A percentile compares a stretch with the other conserved stretches of the same genome.
Conservation (phyloP, 179 eudicot genomes). For the Carnegiea gigantea region DNA sequence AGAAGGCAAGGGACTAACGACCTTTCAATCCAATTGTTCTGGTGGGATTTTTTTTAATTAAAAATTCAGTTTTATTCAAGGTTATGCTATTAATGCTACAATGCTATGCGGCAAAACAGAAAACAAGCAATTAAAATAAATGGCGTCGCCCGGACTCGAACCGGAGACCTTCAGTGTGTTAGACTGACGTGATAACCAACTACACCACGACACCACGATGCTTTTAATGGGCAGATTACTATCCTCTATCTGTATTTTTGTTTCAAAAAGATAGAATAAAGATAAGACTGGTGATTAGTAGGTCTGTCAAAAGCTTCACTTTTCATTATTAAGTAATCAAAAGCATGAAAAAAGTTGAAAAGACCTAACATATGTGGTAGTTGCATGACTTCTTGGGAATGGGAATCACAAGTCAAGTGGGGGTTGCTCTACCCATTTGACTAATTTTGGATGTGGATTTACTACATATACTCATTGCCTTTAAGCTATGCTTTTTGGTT, state of each 20-base stretch:
- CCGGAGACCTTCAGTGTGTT: constrained; percentile 55
- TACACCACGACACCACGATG: constrained; percentile 43
- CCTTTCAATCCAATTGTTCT: neutral
- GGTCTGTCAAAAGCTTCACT: constrained; percentile 4
- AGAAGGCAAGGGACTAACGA: constrained; percentile 21
- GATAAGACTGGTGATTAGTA: neutral
- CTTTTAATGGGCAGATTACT: no score
- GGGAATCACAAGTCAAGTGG: neutral
- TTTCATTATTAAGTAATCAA: neutral
- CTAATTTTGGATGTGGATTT: neutral
- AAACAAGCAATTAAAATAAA: neutral
- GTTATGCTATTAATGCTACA: neutral
- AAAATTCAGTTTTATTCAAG: no score
- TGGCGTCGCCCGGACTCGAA: constrained; percentile 52
- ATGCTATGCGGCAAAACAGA: neutral
- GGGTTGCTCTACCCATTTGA: neutral
- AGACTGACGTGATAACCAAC: constrained; percentile 54
- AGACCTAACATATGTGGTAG: neutral
- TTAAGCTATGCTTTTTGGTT: neutral
- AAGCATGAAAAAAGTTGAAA: neutral
- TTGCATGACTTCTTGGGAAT: neutral
- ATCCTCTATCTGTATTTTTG: no score
- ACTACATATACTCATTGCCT: neutral
- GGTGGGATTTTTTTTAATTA: neutral
- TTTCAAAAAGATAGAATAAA: no score